A percentile compares a stretch with the other conserved stretches of the same genome.
These are phyloP conservation scores for Beauveria brongniartii DNA, from an alignment of 2,329 filamentous ascomycete species.

Conservation along the genomic window DNA sequence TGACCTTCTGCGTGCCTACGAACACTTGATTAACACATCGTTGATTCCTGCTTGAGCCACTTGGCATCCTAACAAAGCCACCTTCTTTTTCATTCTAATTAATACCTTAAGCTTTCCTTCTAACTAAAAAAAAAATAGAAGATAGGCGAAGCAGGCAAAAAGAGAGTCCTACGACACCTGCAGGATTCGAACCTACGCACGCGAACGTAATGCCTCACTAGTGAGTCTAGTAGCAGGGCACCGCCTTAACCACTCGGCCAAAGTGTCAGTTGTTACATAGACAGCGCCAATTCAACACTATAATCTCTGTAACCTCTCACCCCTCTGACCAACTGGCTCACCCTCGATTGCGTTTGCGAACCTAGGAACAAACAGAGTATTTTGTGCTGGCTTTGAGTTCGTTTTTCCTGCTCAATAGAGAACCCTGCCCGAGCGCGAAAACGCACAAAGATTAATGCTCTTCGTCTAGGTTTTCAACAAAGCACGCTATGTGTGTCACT, in stretches of 20 bases:
- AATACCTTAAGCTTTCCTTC: too few species aligned
- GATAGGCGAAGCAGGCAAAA: not conserved
- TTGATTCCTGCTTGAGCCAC: too few species aligned
- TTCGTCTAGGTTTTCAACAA: not conserved
- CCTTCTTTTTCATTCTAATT: too few species aligned
- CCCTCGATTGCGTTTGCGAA: not conserved
- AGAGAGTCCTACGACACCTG: not conserved
- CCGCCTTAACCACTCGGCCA: slow-evolving; percentile 1
- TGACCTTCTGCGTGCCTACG: too few species aligned
- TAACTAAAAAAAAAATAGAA: too few species aligned
- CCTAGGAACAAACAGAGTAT: not conserved
- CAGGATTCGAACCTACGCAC: not conserved
- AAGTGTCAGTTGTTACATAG: not conserved
- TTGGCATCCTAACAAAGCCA: too few species aligned
- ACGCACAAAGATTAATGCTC: not conserved
- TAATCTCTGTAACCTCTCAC: not conserved
- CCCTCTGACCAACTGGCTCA: not conserved
- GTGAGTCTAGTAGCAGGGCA: not conserved
- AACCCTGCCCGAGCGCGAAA: not conserved
- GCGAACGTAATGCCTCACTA: not conserved
- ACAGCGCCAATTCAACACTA: not conserved
- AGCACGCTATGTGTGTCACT: too few species aligned
- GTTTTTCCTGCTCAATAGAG: not conserved
- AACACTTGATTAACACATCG: too few species aligned
- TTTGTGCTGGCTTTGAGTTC: not conserved